Conservation (phyloP, 257 asterid genomes). For the Scutellaria barbata region DNA sequence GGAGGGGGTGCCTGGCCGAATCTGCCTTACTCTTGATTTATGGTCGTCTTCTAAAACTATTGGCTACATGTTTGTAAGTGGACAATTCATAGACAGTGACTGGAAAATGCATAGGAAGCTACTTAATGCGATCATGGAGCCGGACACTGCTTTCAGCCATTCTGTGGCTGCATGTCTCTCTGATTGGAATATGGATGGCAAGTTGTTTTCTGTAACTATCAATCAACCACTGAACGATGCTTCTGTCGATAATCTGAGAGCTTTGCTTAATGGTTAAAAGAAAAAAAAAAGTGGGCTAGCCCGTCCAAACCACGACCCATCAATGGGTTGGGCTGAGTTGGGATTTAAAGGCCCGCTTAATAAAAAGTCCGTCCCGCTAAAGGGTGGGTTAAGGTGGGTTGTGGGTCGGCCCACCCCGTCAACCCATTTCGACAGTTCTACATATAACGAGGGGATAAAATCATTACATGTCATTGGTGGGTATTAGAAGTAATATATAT, state of each 20-base stretch:
- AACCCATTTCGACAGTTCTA: too few species aligned
- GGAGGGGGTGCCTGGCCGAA: slow-evolving; percentile 81
- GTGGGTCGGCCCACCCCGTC: too few species aligned
- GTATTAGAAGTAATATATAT: too few species aligned
- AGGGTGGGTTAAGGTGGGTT: too few species aligned
- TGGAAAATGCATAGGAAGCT: slow-evolving; percentile 93
- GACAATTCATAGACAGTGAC: slow-evolving; percentile 81
- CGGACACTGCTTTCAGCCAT: slow-evolving; percentile 85
- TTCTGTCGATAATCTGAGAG: slow-evolving; percentile 69
- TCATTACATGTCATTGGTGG: too few species aligned
- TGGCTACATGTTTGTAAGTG: slow-evolving; percentile 80
- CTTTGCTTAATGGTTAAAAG: too few species aligned
- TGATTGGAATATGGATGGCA: slow-evolving; percentile 90
- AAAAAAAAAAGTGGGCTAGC: too few species aligned
- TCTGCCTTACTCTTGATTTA: slow-evolving; percentile 79
- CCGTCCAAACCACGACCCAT: too few species aligned
- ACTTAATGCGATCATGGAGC: slow-evolving; percentile 85
- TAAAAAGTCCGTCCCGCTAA: too few species aligned
- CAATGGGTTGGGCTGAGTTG: too few species aligned
- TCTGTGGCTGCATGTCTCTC: slow-evolving; percentile 89
- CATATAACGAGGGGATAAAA: too few species aligned
- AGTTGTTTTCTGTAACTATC: slow-evolving; percentile 75
- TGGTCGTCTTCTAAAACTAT: slow-evolving; percentile 73
- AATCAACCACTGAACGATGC: slow-evolving; percentile 65
- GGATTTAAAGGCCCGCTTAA: too few species aligned